Evolutionary conservation across 2,329 filamentous ascomycete genomes (phyloP).

Genomic region (Fusarium agapanthi): DNA sequence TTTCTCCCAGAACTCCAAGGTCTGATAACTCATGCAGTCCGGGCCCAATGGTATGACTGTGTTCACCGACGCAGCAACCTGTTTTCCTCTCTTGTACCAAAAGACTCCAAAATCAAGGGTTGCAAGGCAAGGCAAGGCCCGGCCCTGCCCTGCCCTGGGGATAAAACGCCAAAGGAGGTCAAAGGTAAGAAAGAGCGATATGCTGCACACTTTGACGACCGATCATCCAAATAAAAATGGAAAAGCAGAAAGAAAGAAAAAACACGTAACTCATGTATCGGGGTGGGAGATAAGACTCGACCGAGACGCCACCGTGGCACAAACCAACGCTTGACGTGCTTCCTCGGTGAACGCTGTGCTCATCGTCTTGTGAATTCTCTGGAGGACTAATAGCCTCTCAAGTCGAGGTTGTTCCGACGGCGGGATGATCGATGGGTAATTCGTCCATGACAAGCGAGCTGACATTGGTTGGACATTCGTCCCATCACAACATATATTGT

Average conservation of each 20-base stretch:
- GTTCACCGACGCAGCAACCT: not conserved
- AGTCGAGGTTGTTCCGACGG: constrained; percentile 4
- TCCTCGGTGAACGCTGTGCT: constrained; percentile 32
- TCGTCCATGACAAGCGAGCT: constrained; percentile 14
- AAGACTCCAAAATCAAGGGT: constrained; percentile 7
- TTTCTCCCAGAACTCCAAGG: constrained; percentile 3
- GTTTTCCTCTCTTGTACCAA: constrained; percentile 1
- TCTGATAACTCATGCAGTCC: constrained; percentile 22
- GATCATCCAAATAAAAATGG: constrained; percentile 7
- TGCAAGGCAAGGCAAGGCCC: not conserved
- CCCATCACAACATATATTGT: not conserved
- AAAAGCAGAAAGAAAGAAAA: not conserved
- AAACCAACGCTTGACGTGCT: constrained; percentile 32
- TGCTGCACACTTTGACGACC: constrained; percentile 13
- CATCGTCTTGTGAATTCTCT: not conserved
- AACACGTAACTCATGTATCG: not conserved
- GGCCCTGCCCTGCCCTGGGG: not conserved
- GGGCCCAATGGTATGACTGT: not conserved
- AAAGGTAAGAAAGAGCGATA: constrained; percentile 1
- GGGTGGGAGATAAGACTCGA: constrained; percentile 9
- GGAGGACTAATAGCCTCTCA: not conserved
- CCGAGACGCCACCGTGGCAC: constrained; percentile 23
- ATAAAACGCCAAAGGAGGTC: constrained; percentile 16
- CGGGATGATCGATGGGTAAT: constrained; percentile 14
- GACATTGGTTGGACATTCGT: not conserved